These are phyloP conservation scores for Paulownia fortunei DNA, from an alignment of 257 asterid species.

Conservation along the genomic window DNA sequence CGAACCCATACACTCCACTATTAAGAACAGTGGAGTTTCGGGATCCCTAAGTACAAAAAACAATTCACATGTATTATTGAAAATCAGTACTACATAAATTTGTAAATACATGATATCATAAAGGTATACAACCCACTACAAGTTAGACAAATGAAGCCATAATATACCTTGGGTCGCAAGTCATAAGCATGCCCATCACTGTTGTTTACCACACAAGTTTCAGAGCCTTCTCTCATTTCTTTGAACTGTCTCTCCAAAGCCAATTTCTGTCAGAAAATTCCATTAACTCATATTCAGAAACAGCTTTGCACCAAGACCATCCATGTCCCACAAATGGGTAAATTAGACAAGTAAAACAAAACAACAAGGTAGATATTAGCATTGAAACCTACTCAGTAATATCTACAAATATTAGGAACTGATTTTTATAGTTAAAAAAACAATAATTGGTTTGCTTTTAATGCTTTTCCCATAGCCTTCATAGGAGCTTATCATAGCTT, in stretches of 20 bases:
- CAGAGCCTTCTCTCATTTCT: constrained; percentile 42
- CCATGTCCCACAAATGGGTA: background rate
- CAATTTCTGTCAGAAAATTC: constrained; percentile 51
- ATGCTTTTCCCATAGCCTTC: background rate
- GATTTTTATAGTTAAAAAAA: background rate
- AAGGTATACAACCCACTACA: background rate
- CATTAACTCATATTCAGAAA: constrained; percentile 1
- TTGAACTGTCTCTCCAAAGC: constrained; percentile 54
- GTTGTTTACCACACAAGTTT: constrained; percentile 27
- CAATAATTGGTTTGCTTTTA: background rate
- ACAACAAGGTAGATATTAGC: background rate
- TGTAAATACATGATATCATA: background rate
- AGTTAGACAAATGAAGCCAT: background rate
- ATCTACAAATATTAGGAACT: background rate
- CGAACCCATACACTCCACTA: constrained; percentile 40
- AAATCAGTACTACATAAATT: background rate
- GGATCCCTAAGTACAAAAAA: constrained; percentile 46
- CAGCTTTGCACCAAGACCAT: background rate
- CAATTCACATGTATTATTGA: background rate
- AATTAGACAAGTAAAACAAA: background rate
- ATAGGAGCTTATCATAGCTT: background rate
- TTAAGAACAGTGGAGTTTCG: constrained; percentile 55
- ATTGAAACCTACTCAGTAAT: background rate
- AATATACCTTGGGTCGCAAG: constrained; percentile 72
- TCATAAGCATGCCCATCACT: constrained; percentile 67